phyloP scores from a whole-genome alignment of 2,329 filamentous ascomycete species.

The Xylaria hypoxylon region DNA sequence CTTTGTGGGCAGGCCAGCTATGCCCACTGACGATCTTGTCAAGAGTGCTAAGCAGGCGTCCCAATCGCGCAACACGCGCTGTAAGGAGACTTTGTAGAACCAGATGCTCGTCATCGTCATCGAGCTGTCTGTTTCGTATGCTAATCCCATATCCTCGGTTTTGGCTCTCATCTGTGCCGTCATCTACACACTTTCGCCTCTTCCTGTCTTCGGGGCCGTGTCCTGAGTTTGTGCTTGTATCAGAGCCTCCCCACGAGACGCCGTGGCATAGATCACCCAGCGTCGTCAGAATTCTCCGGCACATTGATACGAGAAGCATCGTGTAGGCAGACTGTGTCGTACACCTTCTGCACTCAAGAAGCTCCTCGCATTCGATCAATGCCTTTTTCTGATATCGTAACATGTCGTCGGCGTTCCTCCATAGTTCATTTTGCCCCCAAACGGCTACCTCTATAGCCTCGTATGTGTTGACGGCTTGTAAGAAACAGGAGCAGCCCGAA shows the following conservation, averaged over 20 bases:
- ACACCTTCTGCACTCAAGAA: conserved; percentile 36
- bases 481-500: conserved; percentile 37
- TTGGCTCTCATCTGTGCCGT: conserved; percentile 21
- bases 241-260: conserved; percentile 13
- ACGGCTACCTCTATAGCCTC: conserved; percentile 38
- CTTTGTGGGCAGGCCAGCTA: conserved; percentile 37
- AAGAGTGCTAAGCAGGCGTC: conserved; percentile 31
- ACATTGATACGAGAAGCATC: conserved; percentile 40
- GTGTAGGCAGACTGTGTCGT: conserved; percentile 38
- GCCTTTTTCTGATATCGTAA: conserved; percentile 39
- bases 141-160: conserved; percentile 37
- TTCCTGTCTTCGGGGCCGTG: conserved; percentile 28
- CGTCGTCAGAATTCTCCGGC: conserved; percentile 33
- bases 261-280: conserved; percentile 32
- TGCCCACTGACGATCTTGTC: conserved; percentile 37
- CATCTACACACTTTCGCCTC: conserved; percentile 19
- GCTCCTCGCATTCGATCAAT: conserved; percentile 36
- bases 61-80: conserved; percentile 36
- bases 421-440: conserved; percentile 36
- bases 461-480: conserved; percentile 34
- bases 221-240: background rate
- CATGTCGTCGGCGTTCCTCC: conserved; percentile 36
- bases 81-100: conserved; percentile 39
- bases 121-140: conserved; percentile 37
- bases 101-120: conserved; percentile 39